These are phyloP conservation scores for Fonsecaea erecta DNA, from an alignment of 2,329 filamentous ascomycete species.

Conservation along the genomic window DNA sequence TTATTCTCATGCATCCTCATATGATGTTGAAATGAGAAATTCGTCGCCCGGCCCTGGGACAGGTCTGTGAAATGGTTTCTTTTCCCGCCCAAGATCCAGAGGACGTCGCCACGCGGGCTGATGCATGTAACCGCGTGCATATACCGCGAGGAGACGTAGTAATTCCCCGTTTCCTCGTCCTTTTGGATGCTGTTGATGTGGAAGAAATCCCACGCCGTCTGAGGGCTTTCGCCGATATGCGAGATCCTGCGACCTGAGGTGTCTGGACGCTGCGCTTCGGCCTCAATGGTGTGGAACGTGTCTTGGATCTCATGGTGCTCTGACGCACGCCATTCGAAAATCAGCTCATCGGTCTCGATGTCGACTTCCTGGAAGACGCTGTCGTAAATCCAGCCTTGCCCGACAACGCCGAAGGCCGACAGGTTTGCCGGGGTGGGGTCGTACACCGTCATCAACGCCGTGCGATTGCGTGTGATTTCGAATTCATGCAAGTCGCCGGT, in stretches of 20 bases:
- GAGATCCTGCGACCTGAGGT: neutral
- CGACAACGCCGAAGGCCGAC: conserved; percentile 4
- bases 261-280: conserved; percentile 1
- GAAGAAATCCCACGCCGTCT: conserved; percentile 57
- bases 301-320: conserved; percentile 45
- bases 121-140: conserved; percentile 48
- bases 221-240: neutral
- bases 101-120: conserved; percentile 49
- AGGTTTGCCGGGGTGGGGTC: conserved; percentile 18
- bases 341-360: conserved; percentile 48
- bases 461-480: conserved; percentile 16
- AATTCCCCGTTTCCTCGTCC: conserved; percentile 49
- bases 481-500: conserved; percentile 30
- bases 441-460: conserved; percentile 27
- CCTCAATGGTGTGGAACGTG: neutral
- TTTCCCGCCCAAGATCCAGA: conserved; percentile 59
- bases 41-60: conserved; percentile 50
- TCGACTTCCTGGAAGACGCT: conserved; percentile 53
- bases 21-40: conserved; percentile 59
- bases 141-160: conserved; percentile 51
- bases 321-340: conserved; percentile 55
- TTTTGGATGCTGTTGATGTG: conserved; percentile 61
- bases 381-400: conserved; percentile 46
- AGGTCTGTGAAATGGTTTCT: conserved; percentile 50
- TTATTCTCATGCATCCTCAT: conserved; percentile 48